Evolutionary conservation across 345 rosid species (phyloP).

Genomic region (Physaria fendleri): DNA sequence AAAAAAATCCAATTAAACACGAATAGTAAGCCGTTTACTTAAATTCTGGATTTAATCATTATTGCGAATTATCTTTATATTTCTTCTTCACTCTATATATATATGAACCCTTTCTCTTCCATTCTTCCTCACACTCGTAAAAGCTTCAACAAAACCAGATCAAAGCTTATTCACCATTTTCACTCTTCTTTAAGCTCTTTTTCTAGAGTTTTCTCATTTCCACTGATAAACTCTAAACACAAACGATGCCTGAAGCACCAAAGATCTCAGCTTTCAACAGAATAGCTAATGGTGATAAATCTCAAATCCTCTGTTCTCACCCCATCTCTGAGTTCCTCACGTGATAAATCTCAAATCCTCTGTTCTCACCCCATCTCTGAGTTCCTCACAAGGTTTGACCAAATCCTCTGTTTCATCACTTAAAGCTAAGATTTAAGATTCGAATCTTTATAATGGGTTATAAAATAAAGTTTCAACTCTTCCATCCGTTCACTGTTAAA

Average conservation of each 20-base stretch:
- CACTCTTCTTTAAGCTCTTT: neutral
- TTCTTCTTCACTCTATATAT: conserved; percentile 26
- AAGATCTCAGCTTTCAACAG: conserved; percentile 44
- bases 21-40: conserved; percentile 27
- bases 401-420: conserved; percentile 11
- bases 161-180: neutral
- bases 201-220: neutral
- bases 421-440: neutral
- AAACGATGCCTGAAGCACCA: conserved; percentile 89
- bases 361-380: conserved; percentile 90
- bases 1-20: neutral
- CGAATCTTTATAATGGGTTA: conserved; percentile 3
- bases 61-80: conserved; percentile 11
- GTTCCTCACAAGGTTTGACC: conserved; percentile 90
- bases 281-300: conserved; percentile 85
- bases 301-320: conserved; percentile 72
- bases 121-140: conserved; percentile 45
- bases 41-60: conserved; percentile 19
- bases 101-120: conserved; percentile 35
- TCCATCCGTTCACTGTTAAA: conserved; percentile 29
- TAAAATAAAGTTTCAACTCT: conserved; percentile 1
- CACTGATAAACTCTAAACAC: neutral
- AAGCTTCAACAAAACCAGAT: conserved; percentile 22
- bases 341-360: conserved; percentile 78
- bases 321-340: conserved; percentile 98